Conservation (phyloP, 768 basidiomycete species). For the Tulasnella calospora region DNA sequence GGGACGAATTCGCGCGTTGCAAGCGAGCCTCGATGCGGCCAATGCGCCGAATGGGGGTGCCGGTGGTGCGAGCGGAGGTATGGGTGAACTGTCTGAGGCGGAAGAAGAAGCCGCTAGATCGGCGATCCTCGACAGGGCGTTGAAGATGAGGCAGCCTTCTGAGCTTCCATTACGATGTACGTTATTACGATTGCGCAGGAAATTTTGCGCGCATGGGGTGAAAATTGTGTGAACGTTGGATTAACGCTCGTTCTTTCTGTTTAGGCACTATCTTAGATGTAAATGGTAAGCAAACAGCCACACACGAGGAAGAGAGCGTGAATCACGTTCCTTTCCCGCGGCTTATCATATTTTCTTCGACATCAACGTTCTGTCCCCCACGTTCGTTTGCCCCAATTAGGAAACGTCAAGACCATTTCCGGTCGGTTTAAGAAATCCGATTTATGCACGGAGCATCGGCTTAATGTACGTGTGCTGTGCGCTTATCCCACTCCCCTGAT, state of each 20-base stretch:
- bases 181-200: conserved; percentile 42
- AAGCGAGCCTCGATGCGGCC: background rate
- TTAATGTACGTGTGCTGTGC: conserved; percentile 63
- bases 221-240: background rate
- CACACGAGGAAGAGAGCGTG: conserved; percentile 14
- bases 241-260: conserved; percentile 26
- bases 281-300: conserved; percentile 51
- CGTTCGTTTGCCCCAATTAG: conserved; percentile 39
- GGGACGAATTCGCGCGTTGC: background rate
- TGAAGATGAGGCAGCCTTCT: conserved; percentile 81
- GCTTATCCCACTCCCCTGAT: conserved; percentile 29
- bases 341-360: background rate
- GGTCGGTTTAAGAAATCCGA: conserved; percentile 89
- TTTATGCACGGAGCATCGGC: conserved; percentile 76
- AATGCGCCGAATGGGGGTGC: background rate
- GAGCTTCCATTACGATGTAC: conserved; percentile 88
- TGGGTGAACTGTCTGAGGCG: conserved; percentile 19
- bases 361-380: conserved; percentile 8
- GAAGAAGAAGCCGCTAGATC: conserved; percentile 69
- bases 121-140: conserved; percentile 74
- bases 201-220: conserved; percentile 22
- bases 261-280: conserved; percentile 83
- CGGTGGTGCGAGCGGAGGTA: background rate
- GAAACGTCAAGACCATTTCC: conserved; percentile 80
- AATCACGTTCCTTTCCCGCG: conserved; percentile 14